phyloP scores from a whole-genome alignment of 1,284 basidiomycete species.

The Heliocybe sulcata region DNA sequence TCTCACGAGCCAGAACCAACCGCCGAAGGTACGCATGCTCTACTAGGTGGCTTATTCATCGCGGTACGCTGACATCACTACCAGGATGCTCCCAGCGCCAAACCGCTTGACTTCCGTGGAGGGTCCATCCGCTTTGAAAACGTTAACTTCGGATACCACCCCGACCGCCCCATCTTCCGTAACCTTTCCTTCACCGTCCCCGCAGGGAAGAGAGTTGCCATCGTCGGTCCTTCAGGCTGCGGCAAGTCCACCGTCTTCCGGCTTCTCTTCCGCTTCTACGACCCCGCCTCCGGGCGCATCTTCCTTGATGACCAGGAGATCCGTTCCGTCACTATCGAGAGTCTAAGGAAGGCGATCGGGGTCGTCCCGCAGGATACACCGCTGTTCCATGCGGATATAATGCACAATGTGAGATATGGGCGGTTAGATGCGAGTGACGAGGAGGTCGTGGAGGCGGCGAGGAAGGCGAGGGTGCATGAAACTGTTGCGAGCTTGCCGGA shows the following conservation, averaged over 20 bases:
- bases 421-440: constrained; percentile 84
- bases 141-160: constrained; percentile 88
- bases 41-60: no score
- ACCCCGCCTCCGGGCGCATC: constrained; percentile 77
- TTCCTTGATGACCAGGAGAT: constrained; percentile 87
- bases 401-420: constrained; percentile 95
- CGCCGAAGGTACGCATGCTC: constrained; percentile 51
- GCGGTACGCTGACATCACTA: constrained; percentile 1
- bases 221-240: constrained; percentile 95
- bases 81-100: constrained; percentile 65
- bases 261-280: constrained; percentile 92
- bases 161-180: constrained; percentile 85
- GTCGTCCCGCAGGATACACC: constrained; percentile 98
- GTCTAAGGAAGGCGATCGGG: constrained; percentile 74
- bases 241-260: constrained; percentile 98
- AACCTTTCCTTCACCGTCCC: constrained; percentile 90
- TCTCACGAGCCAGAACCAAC: constrained; percentile 77
- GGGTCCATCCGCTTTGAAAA: constrained; percentile 93
- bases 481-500: constrained; percentile 80
- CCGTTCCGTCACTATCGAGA: constrained; percentile 64
- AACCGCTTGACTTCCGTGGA: constrained; percentile 65
- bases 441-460: constrained; percentile 79
- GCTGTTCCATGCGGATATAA: constrained; percentile 90
- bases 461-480: constrained; percentile 83
- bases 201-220: constrained; percentile 92